phyloP scores from a whole-genome alignment of 345 rosid species.

The Cochlearia excelsa region DNA sequence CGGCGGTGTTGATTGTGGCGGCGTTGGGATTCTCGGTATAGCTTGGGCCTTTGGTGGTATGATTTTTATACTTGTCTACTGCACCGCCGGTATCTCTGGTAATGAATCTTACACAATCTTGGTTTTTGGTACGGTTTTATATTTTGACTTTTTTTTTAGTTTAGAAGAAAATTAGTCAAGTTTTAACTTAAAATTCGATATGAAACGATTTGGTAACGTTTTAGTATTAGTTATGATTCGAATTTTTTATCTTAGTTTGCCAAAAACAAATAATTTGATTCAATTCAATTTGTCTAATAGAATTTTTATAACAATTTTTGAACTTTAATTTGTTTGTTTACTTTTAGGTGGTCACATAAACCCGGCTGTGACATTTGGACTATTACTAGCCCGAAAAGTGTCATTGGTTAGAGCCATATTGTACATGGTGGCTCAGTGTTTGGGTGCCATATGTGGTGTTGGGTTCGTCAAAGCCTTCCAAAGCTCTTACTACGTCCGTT shows the following conservation, averaged over 20 bases:
- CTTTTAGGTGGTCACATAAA: slow-evolving; percentile 62
- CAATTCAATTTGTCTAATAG: too few relatives aligned
- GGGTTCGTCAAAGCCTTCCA: slow-evolving; percentile 63
- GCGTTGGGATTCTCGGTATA: slow-evolving; percentile 83
- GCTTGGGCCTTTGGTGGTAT: slow-evolving; percentile 98
- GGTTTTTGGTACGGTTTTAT: slow-evolving; percentile 6
- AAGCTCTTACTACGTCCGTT: slow-evolving; percentile 44
- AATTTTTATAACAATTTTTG: too few relatives aligned
- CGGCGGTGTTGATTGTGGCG: slow-evolving; percentile 44
- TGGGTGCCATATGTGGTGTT: slow-evolving; percentile 69
- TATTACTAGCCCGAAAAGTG: slow-evolving; percentile 60
- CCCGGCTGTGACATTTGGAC: slow-evolving; percentile 69
- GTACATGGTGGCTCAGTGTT: slow-evolving; percentile 65
- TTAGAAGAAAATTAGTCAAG: neutral
- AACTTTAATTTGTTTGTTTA: neutral
- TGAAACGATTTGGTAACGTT: too few relatives aligned
- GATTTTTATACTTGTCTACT: slow-evolving; percentile 36
- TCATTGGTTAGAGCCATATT: slow-evolving; percentile 56
- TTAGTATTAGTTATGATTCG: too few relatives aligned
- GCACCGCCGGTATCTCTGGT: slow-evolving; percentile 95
- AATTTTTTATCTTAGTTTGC: too few relatives aligned
- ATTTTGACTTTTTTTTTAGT: neutral
- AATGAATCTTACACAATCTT: slow-evolving; percentile 28
- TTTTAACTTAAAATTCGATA: neutral
- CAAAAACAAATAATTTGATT: too few relatives aligned